Conservation (phyloP, 768 basidiomycete species). For the Lentinula sp. region DNA sequence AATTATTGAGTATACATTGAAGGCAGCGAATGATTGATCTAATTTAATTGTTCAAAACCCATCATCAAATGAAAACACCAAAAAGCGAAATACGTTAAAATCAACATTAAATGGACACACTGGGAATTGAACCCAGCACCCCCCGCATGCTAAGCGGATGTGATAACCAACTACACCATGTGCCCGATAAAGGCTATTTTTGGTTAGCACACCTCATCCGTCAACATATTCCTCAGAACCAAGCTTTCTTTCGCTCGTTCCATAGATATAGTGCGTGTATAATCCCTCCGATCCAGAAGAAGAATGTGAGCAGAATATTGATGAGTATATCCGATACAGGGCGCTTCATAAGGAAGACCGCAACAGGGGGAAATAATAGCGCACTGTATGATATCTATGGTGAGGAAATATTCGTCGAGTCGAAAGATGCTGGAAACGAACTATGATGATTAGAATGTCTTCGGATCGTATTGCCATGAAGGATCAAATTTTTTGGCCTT, state of each 20-base stretch:
- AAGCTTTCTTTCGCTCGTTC: constrained; percentile 5
- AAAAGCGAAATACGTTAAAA: no score
- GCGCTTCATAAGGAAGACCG: constrained; percentile 3
- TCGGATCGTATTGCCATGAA: not conserved
- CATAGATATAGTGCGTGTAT: constrained; percentile 6
- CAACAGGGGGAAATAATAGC: constrained; percentile 4
- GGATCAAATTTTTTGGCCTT: no score
- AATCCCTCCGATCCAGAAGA: constrained; percentile 6
- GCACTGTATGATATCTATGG: not conserved
- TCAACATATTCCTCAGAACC: not conserved
- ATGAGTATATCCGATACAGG: constrained; percentile 3
- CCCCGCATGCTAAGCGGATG: constrained; percentile 21
- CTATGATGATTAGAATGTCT: constrained; percentile 4
- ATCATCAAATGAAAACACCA: not conserved
- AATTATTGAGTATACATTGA: not conserved
- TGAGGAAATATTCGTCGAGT: not conserved
- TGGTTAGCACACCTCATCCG: not conserved
- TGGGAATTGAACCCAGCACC: constrained; percentile 10
- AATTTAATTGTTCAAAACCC: not conserved
- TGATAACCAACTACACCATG: constrained; percentile 29
- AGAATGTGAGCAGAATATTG: constrained; percentile 3
- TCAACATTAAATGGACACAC: constrained; percentile 10
- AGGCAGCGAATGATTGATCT: no score
- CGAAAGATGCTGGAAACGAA: not conserved
- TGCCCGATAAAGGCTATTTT: constrained; percentile 10